Percentiles rank a stretch among this genome's conserved stretches.
phyloP scores from a whole-genome alignment of 371 early-diverging fungal species.

The Fennellomyces sp. region DNA sequence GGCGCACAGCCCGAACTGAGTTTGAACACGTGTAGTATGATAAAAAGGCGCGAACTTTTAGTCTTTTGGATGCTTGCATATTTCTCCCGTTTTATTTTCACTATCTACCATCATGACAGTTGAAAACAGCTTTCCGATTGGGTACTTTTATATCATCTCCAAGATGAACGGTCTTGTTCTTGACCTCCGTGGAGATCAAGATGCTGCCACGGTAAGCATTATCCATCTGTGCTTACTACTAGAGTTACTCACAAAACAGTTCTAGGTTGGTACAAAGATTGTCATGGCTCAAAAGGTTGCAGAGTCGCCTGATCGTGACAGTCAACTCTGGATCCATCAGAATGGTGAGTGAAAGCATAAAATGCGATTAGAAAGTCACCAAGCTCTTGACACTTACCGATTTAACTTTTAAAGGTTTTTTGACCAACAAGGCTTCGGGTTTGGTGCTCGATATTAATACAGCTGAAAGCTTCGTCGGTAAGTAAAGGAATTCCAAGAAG shows the following conservation, averaged over 20 bases:
- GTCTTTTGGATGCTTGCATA: neutral
- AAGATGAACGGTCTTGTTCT: conserved; percentile 39
- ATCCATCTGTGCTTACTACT: neutral
- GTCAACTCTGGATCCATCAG: conserved; percentile 49
- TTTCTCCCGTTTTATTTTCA: neutral
- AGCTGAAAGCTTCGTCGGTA: conserved; percentile 42
- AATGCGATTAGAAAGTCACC: neutral
- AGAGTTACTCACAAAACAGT: neutral
- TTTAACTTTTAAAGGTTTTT: conserved; percentile 16
- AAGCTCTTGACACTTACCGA: too few species aligned
- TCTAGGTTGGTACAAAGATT: conserved; percentile 30
- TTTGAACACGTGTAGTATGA: neutral
- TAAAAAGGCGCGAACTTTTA: neutral
- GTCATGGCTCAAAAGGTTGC: conserved; percentile 35
- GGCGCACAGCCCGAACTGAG: neutral
- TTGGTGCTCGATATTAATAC: conserved; percentile 39
- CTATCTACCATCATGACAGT: neutral
- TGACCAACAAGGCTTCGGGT: conserved; percentile 43
- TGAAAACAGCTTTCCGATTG: conserved; percentile 35
- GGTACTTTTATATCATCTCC: conserved; percentile 45
- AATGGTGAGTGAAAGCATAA: conserved; percentile 18
- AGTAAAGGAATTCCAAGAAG: conserved; percentile 11
- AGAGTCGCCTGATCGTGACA: conserved; percentile 38
- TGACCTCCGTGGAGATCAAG: conserved; percentile 25
- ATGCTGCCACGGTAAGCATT: conserved; percentile 11